Percentiles rank a stretch among this genome's conserved stretches.
Evolutionary conservation across 345 rosid species (phyloP).

Genomic region (Hibiscus tridactylites): DNA sequence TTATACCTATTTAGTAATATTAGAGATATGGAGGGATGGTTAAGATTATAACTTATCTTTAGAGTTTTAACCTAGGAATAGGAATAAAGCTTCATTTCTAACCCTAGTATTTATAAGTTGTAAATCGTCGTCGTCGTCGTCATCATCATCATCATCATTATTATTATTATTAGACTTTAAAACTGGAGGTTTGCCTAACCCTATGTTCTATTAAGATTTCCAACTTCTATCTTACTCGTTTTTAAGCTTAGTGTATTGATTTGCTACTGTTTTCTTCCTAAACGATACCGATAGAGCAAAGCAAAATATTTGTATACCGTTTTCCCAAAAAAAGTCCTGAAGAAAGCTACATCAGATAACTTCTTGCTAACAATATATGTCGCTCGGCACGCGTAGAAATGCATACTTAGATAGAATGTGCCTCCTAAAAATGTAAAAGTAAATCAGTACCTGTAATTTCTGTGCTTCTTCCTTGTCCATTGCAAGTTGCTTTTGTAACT

Average conservation of each 20-base stretch:
- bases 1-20: background rate
- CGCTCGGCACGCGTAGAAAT: background rate
- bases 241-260: background rate
- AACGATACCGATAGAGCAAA: background rate
- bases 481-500: slow-evolving; percentile 74
- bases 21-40: background rate
- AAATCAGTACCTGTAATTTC: slow-evolving; percentile 54
- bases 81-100: background rate
- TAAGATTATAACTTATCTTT: background rate
- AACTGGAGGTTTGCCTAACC: background rate
- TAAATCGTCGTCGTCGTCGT: background rate
- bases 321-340: background rate
- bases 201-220: background rate
- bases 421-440: background rate
- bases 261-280: background rate
- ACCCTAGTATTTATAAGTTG: too few species aligned
- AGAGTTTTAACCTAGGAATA: too few species aligned
- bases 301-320: background rate
- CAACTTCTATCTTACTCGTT: background rate
- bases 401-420: background rate
- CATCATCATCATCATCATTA: background rate
- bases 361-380: background rate
- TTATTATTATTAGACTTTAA: background rate
- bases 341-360: background rate
- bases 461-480: slow-evolving; percentile 85